A percentile compares a stretch with the other conserved stretches of the same genome.
Evolutionary conservation across 2,329 filamentous ascomycete genomes (phyloP).

Genomic region (Nemania bipapillata): DNA sequence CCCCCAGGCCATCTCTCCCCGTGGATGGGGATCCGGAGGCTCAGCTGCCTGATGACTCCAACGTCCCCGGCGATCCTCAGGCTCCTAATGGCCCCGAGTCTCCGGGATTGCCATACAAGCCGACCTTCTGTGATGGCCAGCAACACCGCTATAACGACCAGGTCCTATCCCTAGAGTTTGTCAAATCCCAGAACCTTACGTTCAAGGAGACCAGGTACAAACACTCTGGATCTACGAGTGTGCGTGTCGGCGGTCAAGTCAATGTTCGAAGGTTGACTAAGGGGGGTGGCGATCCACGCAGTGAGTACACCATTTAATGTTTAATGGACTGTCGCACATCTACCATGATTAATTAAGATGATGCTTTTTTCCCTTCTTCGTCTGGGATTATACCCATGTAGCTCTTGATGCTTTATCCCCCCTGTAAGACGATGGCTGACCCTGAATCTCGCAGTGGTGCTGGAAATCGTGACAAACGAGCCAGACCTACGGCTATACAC

Average conservation of each 20-base stretch:
- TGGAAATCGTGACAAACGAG: slow-evolving; percentile 61
- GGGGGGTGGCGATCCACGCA: slow-evolving; percentile 49
- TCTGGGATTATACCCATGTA: neutral
- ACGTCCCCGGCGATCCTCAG: slow-evolving; percentile 26
- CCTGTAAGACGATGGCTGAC: slow-evolving; percentile 1
- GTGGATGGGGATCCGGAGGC: slow-evolving; percentile 34
- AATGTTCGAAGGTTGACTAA: slow-evolving; percentile 55
- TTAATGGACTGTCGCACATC: neutral
- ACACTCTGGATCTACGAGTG: slow-evolving; percentile 45
- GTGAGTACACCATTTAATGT: slow-evolving; percentile 21
- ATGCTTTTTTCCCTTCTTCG: neutral
- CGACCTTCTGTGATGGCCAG: slow-evolving; percentile 42
- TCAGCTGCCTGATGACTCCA: slow-evolving; percentile 17
- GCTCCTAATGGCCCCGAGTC: slow-evolving; percentile 28
- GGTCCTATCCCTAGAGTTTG: slow-evolving; percentile 53
- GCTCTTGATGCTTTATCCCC: neutral
- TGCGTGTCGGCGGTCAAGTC: slow-evolving; percentile 59
- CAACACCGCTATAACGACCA: slow-evolving; percentile 49
- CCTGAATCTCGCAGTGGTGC: slow-evolving; percentile 48
- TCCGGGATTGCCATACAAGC: slow-evolving; percentile 37
- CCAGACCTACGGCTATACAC: slow-evolving; percentile 53
- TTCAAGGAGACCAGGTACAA: slow-evolving; percentile 55
- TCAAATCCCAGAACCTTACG: slow-evolving; percentile 51
- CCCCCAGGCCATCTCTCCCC: slow-evolving; percentile 39
- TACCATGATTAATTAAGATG: neutral